Percentiles rank a stretch among this genome's conserved stretches.
Conservation (phyloP, 1,139 yeast genomes). For the Hansenula anomala region DNA sequence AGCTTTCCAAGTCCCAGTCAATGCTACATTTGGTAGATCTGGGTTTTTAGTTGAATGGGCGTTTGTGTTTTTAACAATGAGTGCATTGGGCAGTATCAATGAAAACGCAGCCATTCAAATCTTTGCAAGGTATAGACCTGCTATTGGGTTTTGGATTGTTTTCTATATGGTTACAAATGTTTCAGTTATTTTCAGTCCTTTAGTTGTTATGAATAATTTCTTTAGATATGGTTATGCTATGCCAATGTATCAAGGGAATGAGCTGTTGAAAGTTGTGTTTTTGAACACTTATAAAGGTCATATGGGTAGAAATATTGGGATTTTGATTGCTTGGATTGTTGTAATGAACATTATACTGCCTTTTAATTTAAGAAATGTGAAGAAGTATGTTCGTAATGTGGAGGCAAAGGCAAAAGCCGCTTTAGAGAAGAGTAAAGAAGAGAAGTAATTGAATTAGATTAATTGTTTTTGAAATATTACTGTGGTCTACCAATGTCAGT, state of each 20-base stretch:
- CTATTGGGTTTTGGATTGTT: constrained; percentile 44
- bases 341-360: constrained; percentile 37
- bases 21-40: constrained; percentile 35
- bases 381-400: constrained; percentile 15
- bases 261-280: constrained; percentile 40
- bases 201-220: constrained; percentile 39
- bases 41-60: constrained; percentile 50
- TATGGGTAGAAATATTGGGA: constrained; percentile 42
- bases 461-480: no score
- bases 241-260: constrained; percentile 46
- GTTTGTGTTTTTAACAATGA: constrained; percentile 39
- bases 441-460: neutral
- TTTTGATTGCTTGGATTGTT: constrained; percentile 44
- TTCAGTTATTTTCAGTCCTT: constrained; percentile 38
- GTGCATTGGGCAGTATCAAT: constrained; percentile 47
- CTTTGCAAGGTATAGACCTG: constrained; percentile 36
- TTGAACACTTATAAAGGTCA: constrained; percentile 41
- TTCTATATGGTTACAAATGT: constrained; percentile 40
- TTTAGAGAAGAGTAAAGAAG: constrained; percentile 17
- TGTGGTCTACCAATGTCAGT: no score
- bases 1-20: constrained; percentile 38
- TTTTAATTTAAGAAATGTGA: constrained; percentile 29
- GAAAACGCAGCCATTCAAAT: constrained; percentile 38
- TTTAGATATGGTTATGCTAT: constrained; percentile 48
- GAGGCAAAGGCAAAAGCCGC: constrained; percentile 13